Evolutionary conservation across 2,329 filamentous ascomycete genomes (phyloP), one percentile per base, ranked within the genome.

Genomic region (Metarhizium sp.): DNA sequence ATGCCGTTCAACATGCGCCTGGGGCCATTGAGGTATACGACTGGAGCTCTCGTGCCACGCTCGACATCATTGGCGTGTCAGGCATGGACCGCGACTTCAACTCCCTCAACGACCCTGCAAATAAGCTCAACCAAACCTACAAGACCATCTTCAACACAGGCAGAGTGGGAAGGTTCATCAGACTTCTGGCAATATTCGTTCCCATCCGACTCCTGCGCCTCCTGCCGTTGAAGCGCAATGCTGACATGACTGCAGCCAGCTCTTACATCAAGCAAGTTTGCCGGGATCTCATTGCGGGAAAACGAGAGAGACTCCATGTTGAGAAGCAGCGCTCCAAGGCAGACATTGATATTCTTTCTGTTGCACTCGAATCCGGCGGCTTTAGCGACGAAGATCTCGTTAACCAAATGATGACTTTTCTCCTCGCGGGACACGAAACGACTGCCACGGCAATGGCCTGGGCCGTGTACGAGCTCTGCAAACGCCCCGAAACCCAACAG

Each of bases 401-500:
- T 34, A 87, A 94, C 67, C 90, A 95, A 70, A 80, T 92, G 66
- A 94, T 95, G 88, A 94, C 89, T 0, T 94, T 95, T 73, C 80
- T 95, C 6, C 87, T 86, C 1, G 90, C 90, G 0, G 86, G 85
- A 20, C 89, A 92, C 67, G 88, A 92, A 71, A 92, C 88, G 0
- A 92, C 88, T 0, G 83, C 88, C 1, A 79, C 84, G 1, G 79
- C 88, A 18, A 76, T 94, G 66, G 86, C 84, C 18, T 92, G 88
- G 87, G 80, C 85, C 3, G 70, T 85, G 6, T 88, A 90, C 65
- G 73, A 85, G 48, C 78, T 94, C 16, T 81, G 81, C 61, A 76
- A 77, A n/a, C 70, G 90, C 61, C 84, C 82, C 0, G 76, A 83
- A 0, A 74, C 88, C 2, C 88, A 94, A 70, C 69, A 69, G 25